A percentile compares a stretch with the other conserved stretches of the same genome.
Conservation (phyloP, 495 filamentous ascomycete species). For the Daldinia loculata region DNA sequence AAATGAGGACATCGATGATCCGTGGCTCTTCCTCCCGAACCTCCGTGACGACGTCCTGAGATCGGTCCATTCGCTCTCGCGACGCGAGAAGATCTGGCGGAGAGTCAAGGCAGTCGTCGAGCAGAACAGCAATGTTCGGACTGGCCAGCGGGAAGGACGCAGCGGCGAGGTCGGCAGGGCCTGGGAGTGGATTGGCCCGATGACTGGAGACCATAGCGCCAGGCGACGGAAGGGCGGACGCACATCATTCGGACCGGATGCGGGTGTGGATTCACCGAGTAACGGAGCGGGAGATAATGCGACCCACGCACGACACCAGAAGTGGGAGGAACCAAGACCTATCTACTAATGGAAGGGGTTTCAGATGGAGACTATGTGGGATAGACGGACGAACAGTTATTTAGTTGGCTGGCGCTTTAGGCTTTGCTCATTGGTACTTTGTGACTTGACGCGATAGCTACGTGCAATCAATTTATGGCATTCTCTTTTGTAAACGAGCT, state of each 20-base stretch:
- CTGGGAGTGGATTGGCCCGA: conserved; percentile 95
- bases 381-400: not conserved
- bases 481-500: not conserved
- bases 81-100: conserved; percentile 81
- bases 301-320: conserved; percentile 46
- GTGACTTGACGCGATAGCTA: not conserved
- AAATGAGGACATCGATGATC: conserved; percentile 72
- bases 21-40: conserved; percentile 85
- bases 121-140: conserved; percentile 89
- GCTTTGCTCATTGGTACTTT: not conserved
- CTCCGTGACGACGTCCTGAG: conserved; percentile 90
- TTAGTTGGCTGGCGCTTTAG: not conserved
- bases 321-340: conserved; percentile 60
- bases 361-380: not conserved
- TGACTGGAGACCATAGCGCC: conserved; percentile 54
- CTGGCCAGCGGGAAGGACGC: conserved; percentile 79
- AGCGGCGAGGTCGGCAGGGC: conserved; percentile 86
- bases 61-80: conserved; percentile 75
- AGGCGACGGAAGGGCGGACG: conserved; percentile 61
- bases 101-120: conserved; percentile 85
- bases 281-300: conserved; percentile 1
- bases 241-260: conserved; percentile 56
- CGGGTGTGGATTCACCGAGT: conserved; percentile 41
- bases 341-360: conserved; percentile 42
- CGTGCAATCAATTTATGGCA: not conserved